These are phyloP conservation scores for Debaryomyces maramus DNA, from an alignment of 805 yeast species.

Conservation along the genomic window DNA sequence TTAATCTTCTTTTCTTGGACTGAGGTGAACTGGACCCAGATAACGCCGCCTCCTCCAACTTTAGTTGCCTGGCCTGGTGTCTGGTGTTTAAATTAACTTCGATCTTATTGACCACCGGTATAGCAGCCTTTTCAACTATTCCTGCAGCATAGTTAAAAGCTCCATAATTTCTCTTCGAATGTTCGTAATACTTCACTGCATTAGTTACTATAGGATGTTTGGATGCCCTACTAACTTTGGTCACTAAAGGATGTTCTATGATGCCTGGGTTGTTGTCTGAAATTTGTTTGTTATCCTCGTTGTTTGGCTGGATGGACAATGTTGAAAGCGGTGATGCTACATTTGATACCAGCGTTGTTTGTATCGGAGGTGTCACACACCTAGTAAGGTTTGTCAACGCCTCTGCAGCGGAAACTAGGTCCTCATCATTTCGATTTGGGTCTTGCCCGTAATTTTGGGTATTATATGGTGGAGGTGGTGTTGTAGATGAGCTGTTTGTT, in stretches of 20 bases:
- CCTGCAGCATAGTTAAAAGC: constrained; percentile 62
- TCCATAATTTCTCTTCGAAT: constrained; percentile 45
- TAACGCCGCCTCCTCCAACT: constrained; percentile 15
- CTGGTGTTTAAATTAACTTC: constrained; percentile 46
- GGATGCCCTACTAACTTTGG: constrained; percentile 37
- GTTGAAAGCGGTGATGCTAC: constrained; percentile 5
- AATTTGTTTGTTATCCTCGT: constrained; percentile 3
- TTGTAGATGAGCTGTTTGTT: not conserved
- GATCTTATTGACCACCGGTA: constrained; percentile 51
- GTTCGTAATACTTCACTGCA: constrained; percentile 50
- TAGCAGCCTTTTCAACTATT: constrained; percentile 55
- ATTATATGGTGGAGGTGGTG: constrained; percentile 12
- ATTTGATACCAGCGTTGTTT: not conserved
- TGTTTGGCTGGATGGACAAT: constrained; percentile 1
- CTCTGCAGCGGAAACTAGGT: constrained; percentile 41
- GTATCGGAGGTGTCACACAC: constrained; percentile 18
- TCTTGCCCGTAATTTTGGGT: not conserved
- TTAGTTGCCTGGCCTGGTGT: constrained; percentile 29
- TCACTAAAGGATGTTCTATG: constrained; percentile 38
- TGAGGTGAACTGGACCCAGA: constrained; percentile 10
- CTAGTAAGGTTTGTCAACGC: constrained; percentile 39
- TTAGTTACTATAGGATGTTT: constrained; percentile 46
- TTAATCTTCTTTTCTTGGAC: constrained; percentile 25
- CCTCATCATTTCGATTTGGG: constrained; percentile 15
- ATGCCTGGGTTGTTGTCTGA: not conserved